Evolutionary conservation across 2,329 filamentous ascomycete genomes (phyloP), one percentile per base, ranked within the genome.

Genomic region (Exophiala bonariae): DNA sequence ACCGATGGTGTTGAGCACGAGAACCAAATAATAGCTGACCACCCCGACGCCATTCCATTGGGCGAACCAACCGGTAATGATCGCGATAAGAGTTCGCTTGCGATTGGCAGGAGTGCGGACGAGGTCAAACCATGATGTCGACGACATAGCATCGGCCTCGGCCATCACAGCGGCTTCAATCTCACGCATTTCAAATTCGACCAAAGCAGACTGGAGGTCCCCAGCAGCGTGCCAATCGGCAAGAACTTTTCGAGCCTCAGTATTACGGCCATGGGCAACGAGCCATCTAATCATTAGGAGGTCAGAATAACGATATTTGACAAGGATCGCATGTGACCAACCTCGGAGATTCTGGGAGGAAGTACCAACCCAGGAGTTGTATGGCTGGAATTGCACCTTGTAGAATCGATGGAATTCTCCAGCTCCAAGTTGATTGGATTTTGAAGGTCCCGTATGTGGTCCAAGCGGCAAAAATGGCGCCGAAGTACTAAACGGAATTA

Each of bases 1-100:
- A 86, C 20, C 83, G 82, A 57, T 71, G 75, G 64, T 64, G 13
- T 47, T 52, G 11, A 72, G 57, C 31, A 72, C 68, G 4, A 68
- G 58, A 2, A 57, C 54, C 13, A 71, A 60, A 46, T 71, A 67
- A 45, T 69, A 69, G 3, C 55, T 60, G 9, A 62, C 57, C 7
- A 66, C 55, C 4, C 56, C 32, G 18, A 23, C 14, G 4, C 49
- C 44, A 13, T 39, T 32, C 8, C 44, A 44, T 13, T 44, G 33
- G 19, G 33, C 30, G 41, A 44, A 52, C 16, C 48, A 22, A 20
- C 49, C 49, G 8, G 38, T 35, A 5, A 17, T 41, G 35, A 40
- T 22, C 26, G 41, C 33, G 23, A 52, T 52, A 10, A 47, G 14
- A n/a, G 46, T 20, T n/a, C 49, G 44, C 17, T 47, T 34, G 17